Conservation (phyloP, 2,329 filamentous ascomycete species). For the Calonectria montana region DNA sequence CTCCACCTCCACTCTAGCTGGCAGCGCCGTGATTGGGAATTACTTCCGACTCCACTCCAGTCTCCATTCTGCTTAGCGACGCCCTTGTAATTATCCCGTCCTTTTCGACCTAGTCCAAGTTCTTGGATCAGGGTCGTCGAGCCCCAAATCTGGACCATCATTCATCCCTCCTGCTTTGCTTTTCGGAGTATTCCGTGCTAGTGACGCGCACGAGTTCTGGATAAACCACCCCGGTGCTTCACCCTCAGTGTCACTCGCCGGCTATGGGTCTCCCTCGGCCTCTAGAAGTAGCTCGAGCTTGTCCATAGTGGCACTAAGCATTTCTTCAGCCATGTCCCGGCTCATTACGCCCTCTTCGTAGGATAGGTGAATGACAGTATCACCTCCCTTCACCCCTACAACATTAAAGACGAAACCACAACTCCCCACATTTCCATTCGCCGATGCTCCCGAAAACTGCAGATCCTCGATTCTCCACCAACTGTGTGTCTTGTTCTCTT, state of each 20-base stretch:
- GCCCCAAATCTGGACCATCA: constrained; percentile 5
- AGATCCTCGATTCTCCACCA: constrained; percentile 21
- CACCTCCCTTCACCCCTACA: constrained; percentile 16
- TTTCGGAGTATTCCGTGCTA: not conserved
- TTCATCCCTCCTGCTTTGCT: not conserved
- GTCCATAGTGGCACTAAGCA: constrained; percentile 16
- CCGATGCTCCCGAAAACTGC: constrained; percentile 23
- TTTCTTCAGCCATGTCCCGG: constrained; percentile 12
- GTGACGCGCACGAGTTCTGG: not conserved
- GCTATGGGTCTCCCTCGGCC: not conserved
- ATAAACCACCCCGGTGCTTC: not conserved
- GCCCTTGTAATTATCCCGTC: constrained; percentile 1
- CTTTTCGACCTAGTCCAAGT: not conserved
- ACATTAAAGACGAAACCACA: constrained; percentile 23
- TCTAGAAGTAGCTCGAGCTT: constrained; percentile 22
- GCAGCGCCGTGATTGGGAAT: constrained; percentile 1
- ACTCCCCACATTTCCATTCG: constrained; percentile 19
- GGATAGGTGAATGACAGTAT: constrained; percentile 21
- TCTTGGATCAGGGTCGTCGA: not conserved
- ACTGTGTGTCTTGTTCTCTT: not conserved
- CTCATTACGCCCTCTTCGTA: constrained; percentile 23
- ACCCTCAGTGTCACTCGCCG: not conserved
- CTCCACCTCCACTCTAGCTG: not conserved
- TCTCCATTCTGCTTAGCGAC: not conserved
- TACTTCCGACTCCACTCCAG: not conserved